Base-by-base conservation (phyloP, 352 stramenopile species). In the Phytophthora multivora region DNA sequence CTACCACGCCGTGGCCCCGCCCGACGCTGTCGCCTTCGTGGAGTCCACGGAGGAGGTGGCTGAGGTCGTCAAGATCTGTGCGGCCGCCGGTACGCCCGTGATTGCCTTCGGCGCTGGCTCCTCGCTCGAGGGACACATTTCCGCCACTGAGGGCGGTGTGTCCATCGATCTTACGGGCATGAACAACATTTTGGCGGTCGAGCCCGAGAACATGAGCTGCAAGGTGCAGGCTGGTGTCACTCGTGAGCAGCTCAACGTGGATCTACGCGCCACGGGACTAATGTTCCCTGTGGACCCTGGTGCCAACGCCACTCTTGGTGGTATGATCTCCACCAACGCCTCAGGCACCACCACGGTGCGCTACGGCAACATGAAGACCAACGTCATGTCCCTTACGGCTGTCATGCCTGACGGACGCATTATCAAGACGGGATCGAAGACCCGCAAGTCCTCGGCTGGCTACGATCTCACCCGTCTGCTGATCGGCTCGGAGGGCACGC, bases 241-340 rank as follows among this genome's bases (percentile, higher is more conserved):
- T 31, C 81, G 95, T 26, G 86, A 97, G 58, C 80, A 95, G 60
- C 75, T 99, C 11, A 98, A 98, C 67, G 77, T 88, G 40, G 77
- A 91, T 41, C 65, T 98, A 39, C 82, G 83, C 7, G 83, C 86
- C 11, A 96, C 89, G 16, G 95, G 94, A 7, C 82, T 98, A 46
- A 96, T 96, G 72, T 99, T 99, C 71, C 83, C 96, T 5, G 91
- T 99, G n/a, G 97, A 99, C 68, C 97, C 97, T 1, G 97, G 97
- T 41, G 96, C 97, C 4, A 97, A 98, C 59, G 97, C 97, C 7
- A 97, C 91, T 13, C 75, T 99, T 18, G 97, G 97, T 19, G 97
- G 97, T n/a, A 99, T 99, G 97, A 82, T 90, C 47, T 80, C 89
- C 6, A 97, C 89, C 26, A 95, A 96, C 43, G 93, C 90, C 7